Percentiles rank a stretch among this genome's conserved stretches.
Conservation (phyloP, 2,329 filamentous ascomycete genomes). For the Ascosphaera aggregata region DNA sequence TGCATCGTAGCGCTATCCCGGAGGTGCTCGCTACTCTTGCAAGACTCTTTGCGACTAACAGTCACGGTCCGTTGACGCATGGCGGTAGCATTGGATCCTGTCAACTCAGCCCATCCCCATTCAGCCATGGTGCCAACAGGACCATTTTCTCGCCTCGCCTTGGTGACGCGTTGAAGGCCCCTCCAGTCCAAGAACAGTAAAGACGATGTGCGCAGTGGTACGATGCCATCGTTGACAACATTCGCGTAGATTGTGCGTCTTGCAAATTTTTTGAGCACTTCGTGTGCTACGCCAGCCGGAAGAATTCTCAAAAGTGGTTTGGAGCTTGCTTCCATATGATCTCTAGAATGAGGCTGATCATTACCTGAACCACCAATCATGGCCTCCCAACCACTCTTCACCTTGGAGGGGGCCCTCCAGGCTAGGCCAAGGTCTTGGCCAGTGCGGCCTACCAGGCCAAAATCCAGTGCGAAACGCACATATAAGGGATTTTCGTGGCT, state of each 20-base stretch:
- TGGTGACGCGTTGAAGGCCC: slow-evolving; percentile 78
- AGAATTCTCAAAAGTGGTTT: slow-evolving; percentile 78
- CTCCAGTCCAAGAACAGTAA: slow-evolving; percentile 95
- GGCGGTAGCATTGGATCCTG: slow-evolving; percentile 36
- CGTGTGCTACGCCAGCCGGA: slow-evolving; percentile 75
- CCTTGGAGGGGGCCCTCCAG: slow-evolving; percentile 73
- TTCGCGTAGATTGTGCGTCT: slow-evolving; percentile 91
- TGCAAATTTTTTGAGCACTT: slow-evolving; percentile 64
- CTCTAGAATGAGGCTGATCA: slow-evolving; percentile 28
- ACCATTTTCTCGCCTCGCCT: slow-evolving; percentile 76
- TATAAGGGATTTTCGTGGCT: slow-evolving; percentile 97
- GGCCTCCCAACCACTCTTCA: slow-evolving; percentile 68
- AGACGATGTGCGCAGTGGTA: slow-evolving; percentile 83
- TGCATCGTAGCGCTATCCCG: slow-evolving; percentile 4
- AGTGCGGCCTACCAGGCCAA: slow-evolving; percentile 85
- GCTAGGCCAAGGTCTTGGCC: slow-evolving; percentile 88
- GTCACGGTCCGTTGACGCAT: slow-evolving; percentile 9
- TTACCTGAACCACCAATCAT: slow-evolving; percentile 62
- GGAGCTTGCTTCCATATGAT: slow-evolving; percentile 45
- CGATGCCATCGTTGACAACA: slow-evolving; percentile 93
- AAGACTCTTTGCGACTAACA: slow-evolving; percentile 8
- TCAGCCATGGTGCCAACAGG: slow-evolving; percentile 80
- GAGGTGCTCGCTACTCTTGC: slow-evolving; percentile 7
- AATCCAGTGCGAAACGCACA: slow-evolving; percentile 89
- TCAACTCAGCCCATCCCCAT: slow-evolving; percentile 88